Base-by-base conservation (phyloP, 2,329 filamentous ascomycete genomes). In the Fusarium mangiferae region DNA sequence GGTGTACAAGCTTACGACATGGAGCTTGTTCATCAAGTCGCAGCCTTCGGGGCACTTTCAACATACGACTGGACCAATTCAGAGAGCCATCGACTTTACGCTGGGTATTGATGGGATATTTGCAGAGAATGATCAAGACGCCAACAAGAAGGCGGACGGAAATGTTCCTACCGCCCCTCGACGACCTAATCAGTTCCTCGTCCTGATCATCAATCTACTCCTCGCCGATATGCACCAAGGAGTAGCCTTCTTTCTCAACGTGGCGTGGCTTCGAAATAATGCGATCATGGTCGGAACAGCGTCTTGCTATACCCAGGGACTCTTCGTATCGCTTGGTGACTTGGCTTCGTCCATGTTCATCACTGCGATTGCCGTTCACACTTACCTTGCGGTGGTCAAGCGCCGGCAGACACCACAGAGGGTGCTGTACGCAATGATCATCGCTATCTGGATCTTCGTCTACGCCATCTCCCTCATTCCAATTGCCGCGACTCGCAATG, bases 151-250 rank as follows among this genome's bases (percentile, higher is more conserved):
- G 33, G 54, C 18, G 12, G 26, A 45, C 2, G 38, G 36, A 6
- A 33, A 52, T 18, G 36, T 5, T 7, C n/a, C 42, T 18, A n/a
- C 20, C 15, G 62, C 48, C 18, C 75, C 77, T 18, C 81, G 83
- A 26, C 82, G 84, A 11, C 86, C 86, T 0, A 93, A 93, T 73
- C 92, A 93, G 80, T 92, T 93, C 76, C 85, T 93, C 35, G 84
- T 93, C 1, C 84, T 94, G 9, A 91, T 93, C 66, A 89, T 92
- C 79, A 93, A 93, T 78, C 86, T 94, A 1, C 83, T 94, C 10
- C 81, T 92, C 28, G 91, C 92, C 66, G 92, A 94, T 75, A 86
- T 92, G 62, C 89, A 91, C 76, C 92, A 93, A 76, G 86, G 89
- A 13, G 79, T 89, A 2, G 89, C 90, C 8, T 94, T 93, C 77